These are phyloP conservation scores for Schizochytrium sp. DNA, from an alignment of 108 stramenopile species.

Conservation along the genomic window DNA sequence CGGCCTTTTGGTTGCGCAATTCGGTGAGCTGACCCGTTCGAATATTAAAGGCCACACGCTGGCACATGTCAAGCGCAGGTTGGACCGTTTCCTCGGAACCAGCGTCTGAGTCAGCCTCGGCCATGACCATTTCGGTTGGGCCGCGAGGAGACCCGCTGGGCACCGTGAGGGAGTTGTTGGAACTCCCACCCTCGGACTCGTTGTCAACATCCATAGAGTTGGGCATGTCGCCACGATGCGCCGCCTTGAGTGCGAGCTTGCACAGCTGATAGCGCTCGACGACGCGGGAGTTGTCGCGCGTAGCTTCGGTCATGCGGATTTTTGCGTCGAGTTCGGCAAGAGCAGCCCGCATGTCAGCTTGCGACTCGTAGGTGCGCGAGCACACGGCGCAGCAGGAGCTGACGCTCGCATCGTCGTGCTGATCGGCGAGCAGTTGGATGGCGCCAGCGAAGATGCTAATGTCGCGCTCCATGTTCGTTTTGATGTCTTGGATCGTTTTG, in stretches of 20 bases:
- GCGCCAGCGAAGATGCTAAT: conserved; percentile 14
- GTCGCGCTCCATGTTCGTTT: neutral
- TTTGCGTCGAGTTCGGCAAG: neutral
- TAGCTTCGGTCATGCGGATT: neutral
- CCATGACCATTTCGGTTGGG: neutral
- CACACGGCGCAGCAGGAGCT: neutral
- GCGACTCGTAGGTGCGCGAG: neutral
- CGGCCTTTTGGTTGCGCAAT: conserved; percentile 7
- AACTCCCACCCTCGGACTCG: neutral
- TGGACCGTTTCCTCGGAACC: neutral
- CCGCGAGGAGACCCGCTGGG: neutral
- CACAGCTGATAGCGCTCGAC: neutral
- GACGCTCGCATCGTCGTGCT: neutral
- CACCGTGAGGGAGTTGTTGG: neutral
- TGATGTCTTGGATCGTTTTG: neutral
- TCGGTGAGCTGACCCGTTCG: conserved; percentile 4
- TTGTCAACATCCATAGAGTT: neutral
- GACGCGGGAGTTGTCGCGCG: neutral
- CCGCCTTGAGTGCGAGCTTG: neutral
- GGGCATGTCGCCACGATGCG: neutral
- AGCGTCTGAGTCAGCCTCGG: neutral
- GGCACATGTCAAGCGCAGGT: neutral
- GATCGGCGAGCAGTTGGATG: neutral
- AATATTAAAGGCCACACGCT: neutral
- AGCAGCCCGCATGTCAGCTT: neutral